Conservation (phyloP, 345 rosid genomes). For the Iberis pinnata region DNA sequence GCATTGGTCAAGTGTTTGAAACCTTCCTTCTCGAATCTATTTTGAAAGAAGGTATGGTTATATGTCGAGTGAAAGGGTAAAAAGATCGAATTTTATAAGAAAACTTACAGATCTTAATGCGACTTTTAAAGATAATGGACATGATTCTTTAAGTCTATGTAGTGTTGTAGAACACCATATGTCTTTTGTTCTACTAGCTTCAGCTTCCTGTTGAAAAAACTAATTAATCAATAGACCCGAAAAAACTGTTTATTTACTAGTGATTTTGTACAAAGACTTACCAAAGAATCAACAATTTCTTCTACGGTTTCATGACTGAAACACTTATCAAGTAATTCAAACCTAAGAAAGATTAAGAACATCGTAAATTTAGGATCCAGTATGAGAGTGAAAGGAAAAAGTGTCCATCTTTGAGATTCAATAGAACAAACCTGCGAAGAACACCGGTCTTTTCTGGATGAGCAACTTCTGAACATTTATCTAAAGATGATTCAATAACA, state of each 20-base stretch:
- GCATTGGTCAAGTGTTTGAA: slow-evolving; percentile 74
- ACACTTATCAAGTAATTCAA: slow-evolving; percentile 60
- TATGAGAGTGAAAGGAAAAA: slow-evolving; percentile 5
- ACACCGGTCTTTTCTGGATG: slow-evolving; percentile 64
- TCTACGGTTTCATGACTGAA: slow-evolving; percentile 77
- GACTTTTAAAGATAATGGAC: slow-evolving; percentile 89
- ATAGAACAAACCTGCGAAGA: slow-evolving; percentile 52
- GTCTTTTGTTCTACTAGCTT: slow-evolving; percentile 51
- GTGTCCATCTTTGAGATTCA: slow-evolving; percentile 3
- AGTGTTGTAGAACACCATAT: slow-evolving; percentile 59
- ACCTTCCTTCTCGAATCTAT: slow-evolving; percentile 79
- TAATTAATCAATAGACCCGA: not conserved
- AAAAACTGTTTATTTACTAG: slow-evolving; percentile 12
- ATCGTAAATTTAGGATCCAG: slow-evolving; percentile 11
- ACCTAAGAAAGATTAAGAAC: slow-evolving; percentile 37
- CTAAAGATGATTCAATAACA: slow-evolving; percentile 58
- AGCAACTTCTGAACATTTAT: slow-evolving; percentile 52
- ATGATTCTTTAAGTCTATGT: slow-evolving; percentile 60
- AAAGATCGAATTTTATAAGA: not conserved
- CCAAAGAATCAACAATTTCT: slow-evolving; percentile 78
- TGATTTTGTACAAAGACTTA: slow-evolving; percentile 32
- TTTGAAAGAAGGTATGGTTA: slow-evolving; percentile 10
- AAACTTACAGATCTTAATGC: slow-evolving; percentile 81
- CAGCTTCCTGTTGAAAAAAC: slow-evolving; percentile 43
- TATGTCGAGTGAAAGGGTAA: no score